Evolutionary conservation across 305 asterid species (phyloP), one percentile per base, ranked within the genome.

Genomic region (Fraxinus baroniana): DNA sequence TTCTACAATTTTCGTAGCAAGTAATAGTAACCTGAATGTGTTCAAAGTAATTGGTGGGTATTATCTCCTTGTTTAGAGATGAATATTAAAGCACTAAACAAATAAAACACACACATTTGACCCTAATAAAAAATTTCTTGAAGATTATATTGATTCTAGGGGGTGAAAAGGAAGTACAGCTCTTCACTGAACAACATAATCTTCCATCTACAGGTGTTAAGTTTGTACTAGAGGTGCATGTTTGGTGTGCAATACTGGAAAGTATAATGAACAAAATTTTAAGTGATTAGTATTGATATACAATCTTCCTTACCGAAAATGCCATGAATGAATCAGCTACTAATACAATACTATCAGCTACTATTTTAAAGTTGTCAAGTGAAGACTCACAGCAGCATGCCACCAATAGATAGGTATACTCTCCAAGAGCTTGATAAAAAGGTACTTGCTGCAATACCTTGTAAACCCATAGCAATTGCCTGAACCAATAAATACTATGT

Each of bases 341-440:
- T n/a, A 73, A 41, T 18, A 22, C 49, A 72, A 57, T 20, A 26
- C 62, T 7, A 80, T 73, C 76, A 57, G 73, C 74, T 41, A 68
- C 52, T 30, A 60, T 22, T 77, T 75, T 78, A 36, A 13, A 83
- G 82, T 7, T 80, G 39, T 57, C 12, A 78, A 78, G 86, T 20
- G 72, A 78, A 78, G 81, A 94, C 98, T 94, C 88, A 95, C 99
- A 94, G 85, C 78, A 95, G 91, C 92, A 91, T 92, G 86, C 99
- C 97, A 36, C 92, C 99, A 83, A 93, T 91, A 73, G 98, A 94
- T 17, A 93, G 88, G 82, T 86, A 91, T 81, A 93, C 80, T 75
- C 82, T 87, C 79, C 64, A 83, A 73, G 87, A 86, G 80, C 86
- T 85, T 76, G 93, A 83, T 44, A 90, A 35, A 64, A 84, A 73